Evolutionary conservation across 441 rosid genomes (phyloP), one percentile per base, ranked within the genome.

Genomic region (Kokia cookei): DNA sequence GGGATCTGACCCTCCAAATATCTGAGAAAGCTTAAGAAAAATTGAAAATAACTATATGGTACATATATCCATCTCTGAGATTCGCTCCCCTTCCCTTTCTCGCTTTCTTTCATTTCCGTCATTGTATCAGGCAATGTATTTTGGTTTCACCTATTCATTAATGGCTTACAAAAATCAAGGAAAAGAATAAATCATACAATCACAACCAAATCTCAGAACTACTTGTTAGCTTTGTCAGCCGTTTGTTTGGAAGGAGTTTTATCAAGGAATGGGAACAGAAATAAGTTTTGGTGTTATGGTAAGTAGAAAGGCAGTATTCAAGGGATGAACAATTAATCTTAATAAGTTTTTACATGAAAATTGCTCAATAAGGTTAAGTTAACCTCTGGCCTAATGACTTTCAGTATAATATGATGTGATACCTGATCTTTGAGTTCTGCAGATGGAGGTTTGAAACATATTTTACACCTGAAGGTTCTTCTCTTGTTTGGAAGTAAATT

Each of bases 401-500:
- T 51, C 47, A 17, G 6, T 35, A 29, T 29, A 29, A 29, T 37
- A 35, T 32, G 9, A 10, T 54, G 6, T 51, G 45, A 37, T 29
- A n/a, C 37, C 19, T 12, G 62, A 17, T 50, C 32, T 37, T 70
- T 54, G 42, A 67, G 40, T 14, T 66, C 48, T n/a, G 5, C 7
- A 45, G 24, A 32, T 53, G 59, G 47, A 51, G 26, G 45, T 51
- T 51, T 50, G 61, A 32, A 29, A 29, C 61, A 27, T 50, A 29
- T 71, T 59, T 67, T 35, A 27, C 37, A 57, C 29, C 51, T 53
- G 65, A 65, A 59, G 26, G 15, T 78, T 66, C 53, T 29, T 76
- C 40, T 68, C 45, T 29, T n/a, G 42, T n/a, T 50, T 29, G 55
- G 17, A 50, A 42, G 72, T 22, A 11, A 72, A 67, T 8, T 64